Base-by-base conservation (phyloP, 2,329 filamentous ascomycete species). In the Phialophora expanda region DNA sequence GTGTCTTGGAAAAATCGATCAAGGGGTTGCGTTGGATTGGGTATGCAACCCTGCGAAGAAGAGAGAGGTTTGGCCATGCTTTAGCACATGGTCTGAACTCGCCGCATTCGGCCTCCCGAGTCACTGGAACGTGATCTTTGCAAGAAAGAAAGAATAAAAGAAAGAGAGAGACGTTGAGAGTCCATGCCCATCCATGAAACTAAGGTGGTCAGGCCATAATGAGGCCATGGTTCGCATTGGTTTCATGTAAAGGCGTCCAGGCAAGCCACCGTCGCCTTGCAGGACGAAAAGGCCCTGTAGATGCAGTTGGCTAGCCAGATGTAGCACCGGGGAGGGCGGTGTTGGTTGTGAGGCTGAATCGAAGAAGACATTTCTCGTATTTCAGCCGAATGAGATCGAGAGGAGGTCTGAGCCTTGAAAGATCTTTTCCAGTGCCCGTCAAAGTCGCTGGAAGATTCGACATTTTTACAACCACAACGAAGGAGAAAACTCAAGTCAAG, bases 201-300 rank as follows among this genome's bases (percentile, higher is more conserved):
- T 11, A 14, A 17, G 12, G 12, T 38, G 34, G 7, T 14, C 34
- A 17, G 34, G 12, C 4, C 34, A 17, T 6, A 17, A 17, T 41
- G 38, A 17, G 38, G 38, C 38, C 38, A 41, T 51, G 48, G 48
- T 24, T 51, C 48, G 48, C 48, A 51, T 50, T 7, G 20, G 38
- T 41, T 41, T n/a, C 38, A 41, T 41, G 38, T 17, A 4, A 41
- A 41, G 38, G 38, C 38, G 38, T n/a, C 12, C 2, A 17, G 17
- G 24, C n/a, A 20, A 51, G 20, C 24, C 48, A 51, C 38, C 2
- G 48, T 51, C 14, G 48, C 48, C 48, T 51, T 22, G n/a, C 48
- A 51, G 48, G 4, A 26, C 24, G 4, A 51, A 51, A n/a, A 22
- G 20, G 48, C 20, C 20, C 8, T 51, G 48, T 48, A 22, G 20